Percentiles rank a stretch among this genome's conserved stretches.
phyloP scores from a whole-genome alignment of 2,329 filamentous ascomycete species.

The Aspergillus puulaauensis region DNA sequence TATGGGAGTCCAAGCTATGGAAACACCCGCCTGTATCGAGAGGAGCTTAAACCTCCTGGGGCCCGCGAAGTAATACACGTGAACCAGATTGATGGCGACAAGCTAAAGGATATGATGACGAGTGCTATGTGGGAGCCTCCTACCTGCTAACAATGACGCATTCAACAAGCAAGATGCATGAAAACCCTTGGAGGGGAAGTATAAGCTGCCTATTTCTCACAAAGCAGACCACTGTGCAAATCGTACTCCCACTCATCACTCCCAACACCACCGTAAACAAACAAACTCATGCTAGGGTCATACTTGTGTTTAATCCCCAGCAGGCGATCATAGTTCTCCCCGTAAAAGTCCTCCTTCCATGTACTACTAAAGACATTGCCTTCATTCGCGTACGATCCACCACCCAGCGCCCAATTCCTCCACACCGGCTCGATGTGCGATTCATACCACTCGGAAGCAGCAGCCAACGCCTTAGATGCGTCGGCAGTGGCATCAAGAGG shows the following conservation, averaged over 20 bases:
- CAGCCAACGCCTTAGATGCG: background rate
- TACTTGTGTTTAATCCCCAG: constrained; percentile 27
- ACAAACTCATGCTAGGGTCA: constrained; percentile 24
- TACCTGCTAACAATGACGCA: no score
- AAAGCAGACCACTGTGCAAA: constrained; percentile 18
- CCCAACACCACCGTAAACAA: constrained; percentile 16
- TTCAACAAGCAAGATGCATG: no score
- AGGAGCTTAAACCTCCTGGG: no score
- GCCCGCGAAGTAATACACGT: no score
- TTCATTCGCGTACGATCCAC: constrained; percentile 28
- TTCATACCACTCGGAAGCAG: constrained; percentile 11
- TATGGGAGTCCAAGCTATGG: no score
- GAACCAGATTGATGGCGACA: no score
- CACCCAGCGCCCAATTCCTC: constrained; percentile 24
- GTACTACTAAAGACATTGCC: constrained; percentile 16
- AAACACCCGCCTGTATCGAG: no score
- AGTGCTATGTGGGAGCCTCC: no score
- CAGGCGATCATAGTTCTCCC: constrained; percentile 26
- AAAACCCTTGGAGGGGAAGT: no score
- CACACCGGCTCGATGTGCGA: constrained; percentile 20
- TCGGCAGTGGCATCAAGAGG: background rate
- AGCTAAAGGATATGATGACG: no score
- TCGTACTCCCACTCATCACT: constrained; percentile 24
- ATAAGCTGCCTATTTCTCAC: background rate
- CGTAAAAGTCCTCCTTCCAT: constrained; percentile 27